Percentiles rank a stretch among this genome's conserved stretches.
phyloP scores from a whole-genome alignment of 1,139 yeast species.

The Yamadazyma songkhlaensis region DNA sequence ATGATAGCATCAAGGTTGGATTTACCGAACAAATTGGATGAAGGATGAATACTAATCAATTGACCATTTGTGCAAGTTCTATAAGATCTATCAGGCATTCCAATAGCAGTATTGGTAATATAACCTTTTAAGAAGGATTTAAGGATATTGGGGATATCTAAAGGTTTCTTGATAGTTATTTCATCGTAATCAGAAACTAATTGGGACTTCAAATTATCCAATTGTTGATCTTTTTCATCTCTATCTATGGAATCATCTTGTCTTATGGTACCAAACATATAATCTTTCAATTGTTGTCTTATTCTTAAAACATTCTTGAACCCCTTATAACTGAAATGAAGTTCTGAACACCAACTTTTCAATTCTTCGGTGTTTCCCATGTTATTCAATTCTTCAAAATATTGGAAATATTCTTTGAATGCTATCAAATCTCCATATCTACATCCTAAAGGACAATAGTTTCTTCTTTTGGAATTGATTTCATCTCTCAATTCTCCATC shows the following conservation, averaged over 20 bases:
- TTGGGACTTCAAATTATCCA: constrained; percentile 27
- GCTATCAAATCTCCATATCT: constrained; percentile 81
- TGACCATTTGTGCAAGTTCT: constrained; percentile 81
- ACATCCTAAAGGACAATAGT: constrained; percentile 65
- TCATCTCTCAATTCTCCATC: constrained; percentile 81
- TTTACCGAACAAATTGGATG: constrained; percentile 82
- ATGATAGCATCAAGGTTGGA: constrained; percentile 78
- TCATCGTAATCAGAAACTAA: constrained; percentile 23
- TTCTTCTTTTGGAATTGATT: constrained; percentile 58
- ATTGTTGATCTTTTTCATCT: constrained; percentile 25
- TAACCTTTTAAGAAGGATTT: constrained; percentile 82
- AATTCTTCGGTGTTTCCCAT: constrained; percentile 42
- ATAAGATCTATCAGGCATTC: constrained; percentile 92
- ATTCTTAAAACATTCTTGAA: constrained; percentile 76
- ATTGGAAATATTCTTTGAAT: constrained; percentile 72
- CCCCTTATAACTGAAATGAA: constrained; percentile 75
- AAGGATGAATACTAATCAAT: constrained; percentile 85
- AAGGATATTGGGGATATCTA: constrained; percentile 60
- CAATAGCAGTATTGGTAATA: constrained; percentile 83
- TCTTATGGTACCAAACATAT: constrained; percentile 52
- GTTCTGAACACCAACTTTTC: constrained; percentile 79
- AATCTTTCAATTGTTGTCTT: constrained; percentile 70
- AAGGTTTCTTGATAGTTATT: constrained; percentile 22
- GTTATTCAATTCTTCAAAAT: constrained; percentile 49
- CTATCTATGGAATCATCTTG: constrained; percentile 34